Base-by-base conservation (phyloP, 108 stramenopile genomes). In the Seminavis robusta region DNA sequence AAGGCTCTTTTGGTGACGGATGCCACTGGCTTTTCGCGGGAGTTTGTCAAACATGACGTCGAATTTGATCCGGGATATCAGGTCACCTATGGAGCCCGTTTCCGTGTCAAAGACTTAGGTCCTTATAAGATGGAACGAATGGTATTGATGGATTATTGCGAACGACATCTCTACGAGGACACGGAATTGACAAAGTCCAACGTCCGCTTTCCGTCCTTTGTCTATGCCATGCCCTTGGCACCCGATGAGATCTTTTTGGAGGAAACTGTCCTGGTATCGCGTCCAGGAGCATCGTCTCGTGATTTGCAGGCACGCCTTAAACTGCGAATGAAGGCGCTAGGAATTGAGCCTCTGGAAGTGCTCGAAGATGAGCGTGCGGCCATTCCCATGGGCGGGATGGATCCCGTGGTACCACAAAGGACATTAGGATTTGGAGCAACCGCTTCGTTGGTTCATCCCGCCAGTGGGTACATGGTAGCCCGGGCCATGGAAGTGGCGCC, bases 321-420 rank as follows among this genome's bases (percentile, higher is more conserved):
- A 6, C 32, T 46, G 8, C 42, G 57, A 1, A 29, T 59, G 31
- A 6, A 28, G 10, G 57, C 25, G 2, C 26, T 47, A 31, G 57
- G 57, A 24, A 59, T 59, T 32, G 24, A 17, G 20, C 7, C 44
- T 1, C 26, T 44, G 29, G 20, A n/a, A 28, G 26, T 59, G 5
- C n/a, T 59, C 1, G 57, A 59, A 32, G 31, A 33, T 19, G 57
- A 59, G 24, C 57, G 57, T n/a, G 57, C 57, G 13, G 40, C 57
- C 57, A 59, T 59, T 36, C 57, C 57, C 57, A 59, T 59, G 57
- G 57, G 57, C 6, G 57, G 57, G 17, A 26, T 26, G n/a, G 57
- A 59, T 32, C 57, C 57, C 7, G 21, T 44, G 6, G 41, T 59
- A 30, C 57, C 57, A 19, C 57, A 59, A 47, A 42, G 57, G 4